Base-by-base conservation (phyloP, 176 grass and related monocot species). In the Eleusine indica region DNA sequence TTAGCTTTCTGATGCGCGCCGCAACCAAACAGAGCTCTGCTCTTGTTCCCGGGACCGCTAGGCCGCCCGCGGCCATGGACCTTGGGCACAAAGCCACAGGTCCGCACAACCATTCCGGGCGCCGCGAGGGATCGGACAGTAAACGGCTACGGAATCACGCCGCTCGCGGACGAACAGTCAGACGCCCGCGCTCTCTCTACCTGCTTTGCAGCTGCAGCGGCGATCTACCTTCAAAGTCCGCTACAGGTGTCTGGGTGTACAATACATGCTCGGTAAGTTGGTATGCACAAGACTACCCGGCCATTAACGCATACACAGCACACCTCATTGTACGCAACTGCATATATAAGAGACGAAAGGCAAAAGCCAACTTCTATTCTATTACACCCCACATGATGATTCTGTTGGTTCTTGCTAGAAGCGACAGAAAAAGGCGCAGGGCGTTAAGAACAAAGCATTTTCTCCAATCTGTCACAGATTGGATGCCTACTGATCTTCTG, bases 391-490 rank as follows among this genome's bases (percentile, higher is more conserved):
- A 74, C 7, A 68, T 4, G 38, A 74, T 58, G 14, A 47, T 39
- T 38, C 41, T 51, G 64, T 25, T 52, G 53, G 70, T 75, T 70
- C 15, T 68, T 1, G 35, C 9, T 4, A 6, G 65, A 9, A 72
- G 70, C 22, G 2, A 35, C 37, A 56, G 44, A 60, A 73, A 73
- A 71, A 80, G 9, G 58, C 37, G 54, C 9, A 32, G 21, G 22
- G 41, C 52, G 9, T 42, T 42, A 9, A 53, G 42, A 42, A 70
- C 10, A 76, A 8, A 30, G 28, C 37, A 65, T 57, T 56, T 21
- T 58, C 56, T 77, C 72, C 57, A 35, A 40, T 3, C 38, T 43
- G 73, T 80, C 73, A 46, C 82, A 62, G 84, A 78, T 75, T 42
- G 72, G 48, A 19, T 35, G 49, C 22, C 39, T 38, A 77, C 28